Conservation (phyloP, 176 grass and related monocot genomes). For the Zea mays region Zm-B73-REFERENCE-NAM-5.0 NC_050098.1:223324501-223325000, state of each 20-base stretch:
- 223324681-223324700: not conserved
- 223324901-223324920: not conserved
- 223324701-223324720: conserved; percentile 13
- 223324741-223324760: not conserved
- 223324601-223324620: not conserved
- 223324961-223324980: conserved; percentile 22
- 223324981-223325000: not conserved
- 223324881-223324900: conserved; percentile 3
- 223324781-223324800: not conserved
- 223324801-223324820: not conserved
- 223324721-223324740: not conserved
- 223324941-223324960: conserved; percentile 1
- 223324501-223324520: not conserved
- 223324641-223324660: conserved; percentile 4
- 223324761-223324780: not conserved
- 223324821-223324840: not conserved
- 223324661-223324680: conserved; percentile 4
- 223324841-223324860: conserved; percentile 9
- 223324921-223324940: not conserved
- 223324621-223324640: not conserved
- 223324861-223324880: conserved; percentile 15
- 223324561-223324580: not conserved
- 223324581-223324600: conserved; percentile 4
- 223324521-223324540: conserved; percentile 18
- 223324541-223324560: conserved; percentile 11